Evolutionary conservation across 1,284 basidiomycete genomes (phyloP).

Genomic region (Puccinia coronata): DNA sequence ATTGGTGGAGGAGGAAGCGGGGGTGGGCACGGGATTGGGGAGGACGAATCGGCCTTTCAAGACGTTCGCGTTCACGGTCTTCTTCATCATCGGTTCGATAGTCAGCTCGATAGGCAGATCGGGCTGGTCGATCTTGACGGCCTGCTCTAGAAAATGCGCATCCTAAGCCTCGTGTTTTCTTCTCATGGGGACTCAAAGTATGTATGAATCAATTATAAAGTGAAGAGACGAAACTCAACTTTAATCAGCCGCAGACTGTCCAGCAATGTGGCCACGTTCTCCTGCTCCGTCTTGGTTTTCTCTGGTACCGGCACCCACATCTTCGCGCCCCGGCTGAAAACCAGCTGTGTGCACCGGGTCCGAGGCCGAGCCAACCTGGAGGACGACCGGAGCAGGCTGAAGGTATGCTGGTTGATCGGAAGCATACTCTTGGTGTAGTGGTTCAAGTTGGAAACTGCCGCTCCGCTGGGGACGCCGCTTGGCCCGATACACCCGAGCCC

Average conservation of each 20-base stretch:
- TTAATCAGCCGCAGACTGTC: constrained; percentile 45
- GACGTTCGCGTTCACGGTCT: constrained; percentile 68
- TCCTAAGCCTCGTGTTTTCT: background rate
- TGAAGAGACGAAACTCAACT: background rate
- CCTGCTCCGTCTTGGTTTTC: constrained; percentile 18
- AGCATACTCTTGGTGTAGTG: too few species aligned
- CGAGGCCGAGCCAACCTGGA: background rate
- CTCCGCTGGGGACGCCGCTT: too few species aligned
- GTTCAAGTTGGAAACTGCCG: too few species aligned
- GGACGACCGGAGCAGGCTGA: constrained; percentile 2
- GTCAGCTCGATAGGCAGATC: constrained; percentile 61
- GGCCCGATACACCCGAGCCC: too few species aligned
- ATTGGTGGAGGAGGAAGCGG: background rate
- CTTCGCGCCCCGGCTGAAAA: constrained; percentile 26
- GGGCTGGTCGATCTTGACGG: constrained; percentile 23
- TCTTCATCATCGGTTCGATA: constrained; percentile 72
- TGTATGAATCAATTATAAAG: background rate
- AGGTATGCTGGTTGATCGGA: background rate
- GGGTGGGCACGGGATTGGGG: constrained; percentile 70
- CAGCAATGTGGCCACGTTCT: constrained; percentile 19
- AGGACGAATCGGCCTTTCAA: constrained; percentile 75
- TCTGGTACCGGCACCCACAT: constrained; percentile 43
- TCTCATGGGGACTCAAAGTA: background rate
- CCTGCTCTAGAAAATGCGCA: background rate
- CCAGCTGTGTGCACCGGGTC: background rate